Percentiles rank a stretch among this genome's conserved stretches.
These are phyloP conservation scores for Tetraselmis striata DNA, from an alignment of 139 green algal genomes.

Conservation along the genomic window DNA sequence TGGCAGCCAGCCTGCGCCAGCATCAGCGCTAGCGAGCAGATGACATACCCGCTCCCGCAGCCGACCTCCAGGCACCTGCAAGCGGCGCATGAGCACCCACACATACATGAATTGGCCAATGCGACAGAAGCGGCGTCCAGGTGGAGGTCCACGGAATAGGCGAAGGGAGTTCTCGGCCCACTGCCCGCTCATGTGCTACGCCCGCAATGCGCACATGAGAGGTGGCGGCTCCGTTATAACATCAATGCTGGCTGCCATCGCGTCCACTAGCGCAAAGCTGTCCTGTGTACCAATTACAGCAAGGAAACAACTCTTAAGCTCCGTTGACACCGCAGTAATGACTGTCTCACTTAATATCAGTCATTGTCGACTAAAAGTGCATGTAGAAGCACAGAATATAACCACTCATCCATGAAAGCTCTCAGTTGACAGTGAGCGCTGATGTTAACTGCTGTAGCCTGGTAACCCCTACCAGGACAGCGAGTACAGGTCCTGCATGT, in stretches of 20 bases:
- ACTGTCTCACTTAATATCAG: no score
- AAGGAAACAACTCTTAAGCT: no score
- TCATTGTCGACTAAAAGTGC: no score
- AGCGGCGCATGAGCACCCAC: not conserved
- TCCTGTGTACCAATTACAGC: no score
- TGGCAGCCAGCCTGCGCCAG: constrained; percentile 16
- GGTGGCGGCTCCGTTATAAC: constrained; percentile 1
- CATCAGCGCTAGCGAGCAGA: constrained; percentile 63
- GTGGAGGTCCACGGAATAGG: no score
- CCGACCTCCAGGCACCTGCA: constrained; percentile 70
- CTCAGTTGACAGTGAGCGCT: no score
- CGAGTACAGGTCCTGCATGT: not conserved
- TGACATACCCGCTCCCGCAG: constrained; percentile 77
- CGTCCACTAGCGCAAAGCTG: constrained; percentile 67
- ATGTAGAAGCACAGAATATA: not conserved
- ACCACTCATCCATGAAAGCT: not conserved
- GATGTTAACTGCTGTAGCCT: no score
- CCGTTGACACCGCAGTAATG: not conserved
- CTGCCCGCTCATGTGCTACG: not conserved
- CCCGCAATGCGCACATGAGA: not conserved
- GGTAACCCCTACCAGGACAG: no score
- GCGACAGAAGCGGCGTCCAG: not conserved
- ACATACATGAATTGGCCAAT: not conserved
- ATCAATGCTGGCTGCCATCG: constrained; percentile 21
- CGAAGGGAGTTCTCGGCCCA: not conserved